Percentiles rank a stretch among this genome's conserved stretches.
Evolutionary conservation across 495 filamentous ascomycete genomes (phyloP).

Genomic region (Aspergillus diversus): DNA sequence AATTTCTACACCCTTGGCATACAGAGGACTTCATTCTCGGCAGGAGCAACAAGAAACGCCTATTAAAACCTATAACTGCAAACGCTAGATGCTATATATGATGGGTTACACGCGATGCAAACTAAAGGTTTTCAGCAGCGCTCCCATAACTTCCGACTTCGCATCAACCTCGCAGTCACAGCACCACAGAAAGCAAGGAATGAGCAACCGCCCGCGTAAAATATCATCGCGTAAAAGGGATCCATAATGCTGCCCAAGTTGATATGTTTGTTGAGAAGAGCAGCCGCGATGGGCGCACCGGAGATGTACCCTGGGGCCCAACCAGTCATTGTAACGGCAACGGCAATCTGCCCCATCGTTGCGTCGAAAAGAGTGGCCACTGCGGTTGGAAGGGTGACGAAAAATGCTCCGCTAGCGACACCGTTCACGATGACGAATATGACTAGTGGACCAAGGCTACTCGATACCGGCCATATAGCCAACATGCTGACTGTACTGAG

Average conservation of each 20-base stretch:
- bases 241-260: not conserved
- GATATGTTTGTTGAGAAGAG: not conserved
- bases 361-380: not conserved
- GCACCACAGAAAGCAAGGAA: not conserved
- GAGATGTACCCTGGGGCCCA: constrained; percentile 1
- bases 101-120: not conserved
- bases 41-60: too few relatives aligned
- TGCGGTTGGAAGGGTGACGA: constrained; percentile 6
- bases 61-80: not conserved
- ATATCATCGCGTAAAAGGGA: not conserved
- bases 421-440: constrained; percentile 9
- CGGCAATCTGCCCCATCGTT: not conserved
- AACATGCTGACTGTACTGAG: constrained; percentile 8
- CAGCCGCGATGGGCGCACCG: constrained; percentile 4
- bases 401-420: constrained; percentile 9
- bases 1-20: too few relatives aligned
- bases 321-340: constrained; percentile 2
- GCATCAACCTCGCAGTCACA: not conserved
- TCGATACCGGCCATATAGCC: constrained; percentile 4
- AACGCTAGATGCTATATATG: not conserved
- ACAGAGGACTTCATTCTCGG: too few relatives aligned
- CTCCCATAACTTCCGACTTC: not conserved
- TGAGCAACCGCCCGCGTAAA: not conserved
- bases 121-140: not conserved
- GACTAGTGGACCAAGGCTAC: not conserved